A percentile compares a stretch with the other conserved stretches of the same genome.
Conservation (phyloP, 1,284 basidiomycete genomes). For the Pseudozyma sp. region DNA sequence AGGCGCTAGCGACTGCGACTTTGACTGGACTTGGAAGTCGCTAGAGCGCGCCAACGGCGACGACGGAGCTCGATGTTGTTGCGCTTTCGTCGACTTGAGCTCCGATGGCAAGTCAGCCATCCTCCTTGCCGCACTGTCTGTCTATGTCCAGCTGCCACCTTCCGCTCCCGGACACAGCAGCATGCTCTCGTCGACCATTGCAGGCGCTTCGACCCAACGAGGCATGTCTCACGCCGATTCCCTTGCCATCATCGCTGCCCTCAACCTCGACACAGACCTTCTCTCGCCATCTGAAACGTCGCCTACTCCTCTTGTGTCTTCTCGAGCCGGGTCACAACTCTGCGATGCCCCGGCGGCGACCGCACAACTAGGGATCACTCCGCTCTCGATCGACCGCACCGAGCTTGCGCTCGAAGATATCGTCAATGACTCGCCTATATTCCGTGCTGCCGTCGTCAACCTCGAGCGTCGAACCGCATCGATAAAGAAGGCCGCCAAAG, state of each 20-base stretch:
- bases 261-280: conserved; percentile 18
- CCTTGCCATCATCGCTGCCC: conserved; percentile 32
- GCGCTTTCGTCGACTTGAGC: conserved; percentile 48
- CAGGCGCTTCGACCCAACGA: not conserved
- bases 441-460: conserved; percentile 57
- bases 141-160: conserved; percentile 31
- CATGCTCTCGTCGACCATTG: not conserved
- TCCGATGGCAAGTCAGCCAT: conserved; percentile 11
- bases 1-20: conserved; percentile 45
- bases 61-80: conserved; percentile 28
- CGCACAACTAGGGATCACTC: not conserved
- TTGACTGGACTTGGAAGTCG: conserved; percentile 50
- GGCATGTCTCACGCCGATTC: conserved; percentile 28
- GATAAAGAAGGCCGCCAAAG: conserved; percentile 48
- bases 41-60: conserved; percentile 6
- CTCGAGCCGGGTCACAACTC: not conserved
- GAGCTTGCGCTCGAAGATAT: conserved; percentile 50
- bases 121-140: conserved; percentile 30
- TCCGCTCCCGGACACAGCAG: conserved; percentile 1
- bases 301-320: not conserved
- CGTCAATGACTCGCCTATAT: conserved; percentile 54
- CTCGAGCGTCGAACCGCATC: conserved; percentile 50
- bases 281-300: not conserved
- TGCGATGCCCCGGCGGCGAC: not conserved
- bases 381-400: conserved; percentile 42